Evolutionary conservation across 352 stramenopile species (phyloP), one percentile per base, ranked within the genome.

Genomic region (Plasmopara muralis): DNA sequence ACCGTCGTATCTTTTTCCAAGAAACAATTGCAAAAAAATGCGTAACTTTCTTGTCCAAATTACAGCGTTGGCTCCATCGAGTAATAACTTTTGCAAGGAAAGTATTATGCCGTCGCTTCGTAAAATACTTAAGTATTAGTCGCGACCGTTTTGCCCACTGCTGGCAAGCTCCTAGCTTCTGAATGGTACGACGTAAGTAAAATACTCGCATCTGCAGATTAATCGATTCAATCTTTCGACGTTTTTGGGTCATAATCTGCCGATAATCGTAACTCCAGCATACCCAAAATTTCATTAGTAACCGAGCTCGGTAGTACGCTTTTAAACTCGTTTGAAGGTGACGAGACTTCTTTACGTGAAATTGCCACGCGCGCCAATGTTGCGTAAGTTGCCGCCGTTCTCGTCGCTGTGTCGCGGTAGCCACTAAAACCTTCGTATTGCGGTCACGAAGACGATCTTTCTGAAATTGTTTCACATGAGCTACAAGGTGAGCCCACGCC

Each of bases 261-360:
- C 72, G 45, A 35, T 64, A 80, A 42, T 86, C 77, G 35, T 81
- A 72, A 5, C 50, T 47, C 77, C 77, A 89, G 7, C 76, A 34
- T 7, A 85, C 41, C 77, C 77, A 89, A 44, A 62, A 73, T 45
- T 81, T 85, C 0, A 75, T 87, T 9, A 87, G 34, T n/a, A 84
- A 6, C 0, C 72, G 62, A 4, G 77, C 75, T 41, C 60, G 65
- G 31, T 75, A 50, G 43, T 87, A 89, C 12, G 62, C 47, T 4
- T 64, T 55, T 0, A 82, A 41, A 28, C 77, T 89, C 5, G 50
- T n/a, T 2, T 66, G 48, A n/a, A 89, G 43, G 29, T 83, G 57
- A 0, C 50, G 64, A 48, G 72, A 59, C 46, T 75, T 64, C 0
- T 72, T 60, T 0, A 78, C 55, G 25, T 66, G 49, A 15, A 57